phyloP scores from a whole-genome alignment of 441 rosid species.

The Manihot esculenta region DNA sequence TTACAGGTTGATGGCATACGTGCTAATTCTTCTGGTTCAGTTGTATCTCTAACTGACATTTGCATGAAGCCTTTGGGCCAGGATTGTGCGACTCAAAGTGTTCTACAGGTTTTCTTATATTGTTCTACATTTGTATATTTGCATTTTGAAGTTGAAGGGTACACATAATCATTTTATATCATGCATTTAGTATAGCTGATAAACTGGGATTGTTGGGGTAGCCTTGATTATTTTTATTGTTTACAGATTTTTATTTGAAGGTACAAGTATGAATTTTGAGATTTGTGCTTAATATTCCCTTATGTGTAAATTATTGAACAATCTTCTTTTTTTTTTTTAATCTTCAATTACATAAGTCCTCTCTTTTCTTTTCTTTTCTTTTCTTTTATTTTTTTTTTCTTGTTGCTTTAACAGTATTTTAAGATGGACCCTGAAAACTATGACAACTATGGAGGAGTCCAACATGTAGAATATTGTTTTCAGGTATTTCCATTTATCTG shows the following conservation, averaged over 20 bases:
- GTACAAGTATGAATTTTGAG: not conserved
- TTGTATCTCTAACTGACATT: constrained; percentile 77
- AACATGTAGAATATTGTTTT: constrained; percentile 84
- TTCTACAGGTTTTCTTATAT: constrained; percentile 65
- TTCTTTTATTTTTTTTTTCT: not conserved
- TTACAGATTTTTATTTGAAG: not conserved
- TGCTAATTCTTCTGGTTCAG: constrained; percentile 73
- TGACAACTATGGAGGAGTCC: constrained; percentile 70
- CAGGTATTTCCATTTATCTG: constrained; percentile 51
- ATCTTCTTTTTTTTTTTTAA: not conserved
- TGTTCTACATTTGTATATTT: constrained; percentile 4
- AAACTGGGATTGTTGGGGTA: not conserved
- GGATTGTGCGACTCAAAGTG: constrained; percentile 93
- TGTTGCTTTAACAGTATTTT: constrained; percentile 55
- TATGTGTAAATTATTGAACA: not conserved
- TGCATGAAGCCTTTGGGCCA: constrained; percentile 91
- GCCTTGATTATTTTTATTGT: not conserved
- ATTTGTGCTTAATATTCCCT: constrained; percentile 4
- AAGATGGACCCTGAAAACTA: constrained; percentile 72
- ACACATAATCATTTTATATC: not conserved
- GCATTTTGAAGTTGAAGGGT: constrained; percentile 16
- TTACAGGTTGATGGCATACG: constrained; percentile 76
- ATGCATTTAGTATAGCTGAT: constrained; percentile 1
- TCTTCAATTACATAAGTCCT: constrained; percentile 9
- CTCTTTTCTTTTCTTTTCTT: constrained; percentile 5